Conservation (phyloP, 805 yeast species). For the Teunomyces barrocoloradensis region DNA sequence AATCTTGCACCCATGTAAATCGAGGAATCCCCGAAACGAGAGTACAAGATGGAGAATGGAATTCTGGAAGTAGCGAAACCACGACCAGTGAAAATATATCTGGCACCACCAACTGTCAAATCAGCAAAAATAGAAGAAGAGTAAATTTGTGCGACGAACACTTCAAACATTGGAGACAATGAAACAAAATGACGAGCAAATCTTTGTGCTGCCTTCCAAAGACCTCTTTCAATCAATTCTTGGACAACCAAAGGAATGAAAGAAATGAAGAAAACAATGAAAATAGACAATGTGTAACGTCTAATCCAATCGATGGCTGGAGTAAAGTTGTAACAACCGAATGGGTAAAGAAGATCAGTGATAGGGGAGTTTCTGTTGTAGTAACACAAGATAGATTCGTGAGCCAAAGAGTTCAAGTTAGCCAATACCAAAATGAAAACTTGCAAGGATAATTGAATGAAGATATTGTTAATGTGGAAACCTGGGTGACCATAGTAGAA, state of each 20-base stretch:
- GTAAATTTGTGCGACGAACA: conserved; percentile 77
- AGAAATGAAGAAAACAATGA: conserved; percentile 78
- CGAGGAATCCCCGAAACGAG: conserved; percentile 78
- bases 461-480: conserved; percentile 77
- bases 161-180: conserved; percentile 78
- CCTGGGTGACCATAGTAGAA: conserved; percentile 88
- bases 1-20: conserved; percentile 83
- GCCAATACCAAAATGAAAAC: conserved; percentile 67
- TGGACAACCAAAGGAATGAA: conserved; percentile 76
- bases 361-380: conserved; percentile 65
- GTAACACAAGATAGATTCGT: conserved; percentile 65
- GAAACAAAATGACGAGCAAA: conserved; percentile 67
- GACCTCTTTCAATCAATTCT: conserved; percentile 79
- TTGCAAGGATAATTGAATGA: conserved; percentile 74
- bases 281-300: conserved; percentile 77
- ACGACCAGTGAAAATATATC: conserved; percentile 83
- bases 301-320: conserved; percentile 81
- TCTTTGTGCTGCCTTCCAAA: conserved; percentile 71
- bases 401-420: conserved; percentile 70
- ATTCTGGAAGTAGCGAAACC: conserved; percentile 82
- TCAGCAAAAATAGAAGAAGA: conserved; percentile 69
- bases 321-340: conserved; percentile 69
- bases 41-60: conserved; percentile 69
- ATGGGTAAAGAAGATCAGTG: conserved; percentile 63
- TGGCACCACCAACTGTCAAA: conserved; percentile 80